Base-by-base conservation (phyloP, 768 basidiomycete species). In the Agaricus sinodeliciosus region DNA sequence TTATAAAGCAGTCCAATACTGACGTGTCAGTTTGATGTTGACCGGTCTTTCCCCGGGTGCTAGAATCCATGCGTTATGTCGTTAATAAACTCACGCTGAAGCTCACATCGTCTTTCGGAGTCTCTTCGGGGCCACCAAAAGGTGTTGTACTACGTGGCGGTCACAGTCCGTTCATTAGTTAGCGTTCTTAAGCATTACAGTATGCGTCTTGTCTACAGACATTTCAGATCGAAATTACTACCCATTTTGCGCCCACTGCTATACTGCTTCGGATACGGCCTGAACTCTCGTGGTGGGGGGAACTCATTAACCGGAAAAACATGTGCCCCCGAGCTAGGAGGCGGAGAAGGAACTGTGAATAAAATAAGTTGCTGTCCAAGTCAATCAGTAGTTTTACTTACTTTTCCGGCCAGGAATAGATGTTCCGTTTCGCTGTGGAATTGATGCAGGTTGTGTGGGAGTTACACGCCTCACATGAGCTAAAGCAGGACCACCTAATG, bases 231-330 rank as follows among this genome's bases (percentile, higher is more conserved):
- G 70, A 90, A 91, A 51, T 80, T 75, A 59, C 85, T 82, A n/a
- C 90, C 90, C 52, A 73, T 74, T 59, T 72, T 69, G 48, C 82
- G 80, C 27, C 87, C 85, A 62, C 82, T 83, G 11, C 66, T 69
- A 63, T 94, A 94, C 39, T 72, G 70, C 62, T 76, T 85, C 26
- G 64, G 59, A 28, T 63, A 70, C 4, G 65, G 61, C 34, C 64
- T 63, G 65, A 90, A 92, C 25, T 73, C 72, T 37, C 88, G 79
- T 3, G 90, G 90, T 12, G 82, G 81, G 1, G 90, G 90, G 63
- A 92, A 90, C 47, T 84, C 87, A 12, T 72, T 69, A n/a, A 83
- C 78, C 6, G 87, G 88, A 63, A 90, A 93, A 13, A 74, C 82
- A 61, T 89, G 85, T 19, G 74, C 65, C 8, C 88, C 88, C 39